phyloP scores from a whole-genome alignment of 768 basidiomycete genomes.

The Leccinum variicolor region DNA sequence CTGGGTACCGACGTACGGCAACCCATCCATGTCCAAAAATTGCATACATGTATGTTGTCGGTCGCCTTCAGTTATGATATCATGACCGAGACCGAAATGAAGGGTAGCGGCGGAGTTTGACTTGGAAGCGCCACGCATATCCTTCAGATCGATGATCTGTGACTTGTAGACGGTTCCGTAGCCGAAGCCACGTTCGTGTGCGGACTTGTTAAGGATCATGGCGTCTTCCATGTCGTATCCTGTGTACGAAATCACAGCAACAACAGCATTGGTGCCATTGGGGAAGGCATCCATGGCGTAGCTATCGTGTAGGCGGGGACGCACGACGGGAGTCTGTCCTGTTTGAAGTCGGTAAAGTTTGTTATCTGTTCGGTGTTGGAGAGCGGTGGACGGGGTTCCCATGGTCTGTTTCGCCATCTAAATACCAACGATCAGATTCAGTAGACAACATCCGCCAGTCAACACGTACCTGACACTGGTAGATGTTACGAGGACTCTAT shows the following conservation, averaged over 20 bases:
- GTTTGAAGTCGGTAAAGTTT: constrained; percentile 96
- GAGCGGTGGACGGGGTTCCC: constrained; percentile 94
- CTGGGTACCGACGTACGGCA: constrained; percentile 73
- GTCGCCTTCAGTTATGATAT: constrained; percentile 55
- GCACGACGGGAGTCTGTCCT: constrained; percentile 92
- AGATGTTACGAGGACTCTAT: constrained; percentile 87
- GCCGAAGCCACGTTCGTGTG: constrained; percentile 95
- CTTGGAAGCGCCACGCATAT: constrained; percentile 65
- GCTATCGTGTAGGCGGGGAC: constrained; percentile 84
- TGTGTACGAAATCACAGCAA: constrained; percentile 99
- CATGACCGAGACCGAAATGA: constrained; percentile 88
- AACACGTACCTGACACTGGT: constrained; percentile 78
- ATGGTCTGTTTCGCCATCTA: constrained; percentile 99
- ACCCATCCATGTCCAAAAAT: constrained; percentile 77
- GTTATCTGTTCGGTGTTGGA: constrained; percentile 94
- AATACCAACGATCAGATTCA: constrained; percentile 7
- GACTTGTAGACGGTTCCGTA: constrained; percentile 98
- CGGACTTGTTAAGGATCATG: constrained; percentile 99
- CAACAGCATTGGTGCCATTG: constrained; percentile 96
- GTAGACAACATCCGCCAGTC: neutral
- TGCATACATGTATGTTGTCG: constrained; percentile 41
- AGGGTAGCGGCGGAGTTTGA: constrained; percentile 56
- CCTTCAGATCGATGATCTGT: constrained; percentile 85
- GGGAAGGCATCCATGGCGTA: constrained; percentile 99
- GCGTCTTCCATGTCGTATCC: constrained; percentile 99